Evolutionary conservation across 768 basidiomycete genomes (phyloP).

Genomic region (Trametes meyenii): DNA sequence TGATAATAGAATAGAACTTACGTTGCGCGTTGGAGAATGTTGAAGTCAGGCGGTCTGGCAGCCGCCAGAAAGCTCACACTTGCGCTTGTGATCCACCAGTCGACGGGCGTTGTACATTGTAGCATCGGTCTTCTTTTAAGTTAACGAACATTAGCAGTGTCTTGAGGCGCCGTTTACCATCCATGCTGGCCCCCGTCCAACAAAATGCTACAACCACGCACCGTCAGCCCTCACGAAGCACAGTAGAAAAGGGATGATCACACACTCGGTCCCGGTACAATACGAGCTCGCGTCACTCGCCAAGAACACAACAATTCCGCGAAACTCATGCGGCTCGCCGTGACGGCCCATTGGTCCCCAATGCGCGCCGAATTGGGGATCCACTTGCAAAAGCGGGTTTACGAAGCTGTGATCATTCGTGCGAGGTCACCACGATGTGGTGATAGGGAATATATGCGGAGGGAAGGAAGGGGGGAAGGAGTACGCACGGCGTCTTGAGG

Average conservation of each 20-base stretch:
- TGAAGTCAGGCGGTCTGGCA: too few species aligned
- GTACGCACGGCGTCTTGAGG: constrained; percentile 62
- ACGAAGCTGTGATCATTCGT: too few species aligned
- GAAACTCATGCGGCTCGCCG: constrained; percentile 66
- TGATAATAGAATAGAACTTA: too few species aligned
- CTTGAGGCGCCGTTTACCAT: constrained; percentile 40
- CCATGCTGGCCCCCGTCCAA: constrained; percentile 63
- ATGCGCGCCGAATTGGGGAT: constrained; percentile 55
- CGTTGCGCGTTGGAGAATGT: too few species aligned
- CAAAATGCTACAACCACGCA: constrained; percentile 45
- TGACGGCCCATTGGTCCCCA: constrained; percentile 61
- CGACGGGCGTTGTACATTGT: too few species aligned
- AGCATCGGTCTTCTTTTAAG: too few species aligned
- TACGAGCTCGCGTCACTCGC: constrained; percentile 49
- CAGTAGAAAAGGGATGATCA: not conserved
- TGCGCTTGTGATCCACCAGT: too few species aligned
- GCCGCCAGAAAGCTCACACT: too few species aligned
- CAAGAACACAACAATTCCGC: constrained; percentile 64
- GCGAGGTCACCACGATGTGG: not conserved
- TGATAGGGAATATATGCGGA: not conserved
- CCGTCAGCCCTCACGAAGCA: not conserved
- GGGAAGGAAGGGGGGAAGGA: not conserved
- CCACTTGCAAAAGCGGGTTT: constrained; percentile 35
- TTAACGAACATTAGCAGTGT: too few species aligned
- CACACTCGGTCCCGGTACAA: constrained; percentile 79